Evolutionary conservation across 2,329 filamentous ascomycete genomes (phyloP).

Genomic region (Calonectria pseudoreteaudii): DNA sequence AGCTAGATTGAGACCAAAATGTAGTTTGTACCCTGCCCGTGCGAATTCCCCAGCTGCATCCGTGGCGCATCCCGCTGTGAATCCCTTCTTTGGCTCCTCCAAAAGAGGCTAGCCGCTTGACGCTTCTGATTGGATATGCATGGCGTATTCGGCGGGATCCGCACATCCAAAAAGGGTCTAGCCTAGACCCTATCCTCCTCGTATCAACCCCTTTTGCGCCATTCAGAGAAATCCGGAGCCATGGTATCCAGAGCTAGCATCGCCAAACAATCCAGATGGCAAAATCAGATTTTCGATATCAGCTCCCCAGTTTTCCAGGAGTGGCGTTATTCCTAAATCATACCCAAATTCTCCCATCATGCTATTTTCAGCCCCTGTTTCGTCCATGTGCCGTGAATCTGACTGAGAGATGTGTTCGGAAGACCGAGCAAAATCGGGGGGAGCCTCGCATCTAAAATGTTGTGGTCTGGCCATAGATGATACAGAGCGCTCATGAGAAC

Average conservation of each 20-base stretch:
- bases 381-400: neutral
- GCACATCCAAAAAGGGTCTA: neutral
- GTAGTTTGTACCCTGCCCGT: neutral
- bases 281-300: neutral
- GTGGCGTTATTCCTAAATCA: neutral
- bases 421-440: neutral
- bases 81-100: neutral
- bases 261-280: neutral
- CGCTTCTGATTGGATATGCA: neutral
- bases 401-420: too few species aligned
- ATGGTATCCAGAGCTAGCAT: neutral
- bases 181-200: neutral
- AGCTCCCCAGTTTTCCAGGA: neutral
- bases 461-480: neutral
- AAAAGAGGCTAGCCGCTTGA: neutral
- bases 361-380: too few species aligned
- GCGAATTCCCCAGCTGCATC: neutral
- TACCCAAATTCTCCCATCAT: neutral
- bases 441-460: neutral
- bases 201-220: neutral
- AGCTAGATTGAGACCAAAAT: neutral
- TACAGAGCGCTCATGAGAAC: neutral
- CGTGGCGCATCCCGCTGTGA: neutral
- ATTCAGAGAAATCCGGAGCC: neutral
- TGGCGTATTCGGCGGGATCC: neutral